These are phyloP conservation scores for Mycena rosella DNA, from an alignment of 768 basidiomycete species.

Conservation along the genomic window DNA sequence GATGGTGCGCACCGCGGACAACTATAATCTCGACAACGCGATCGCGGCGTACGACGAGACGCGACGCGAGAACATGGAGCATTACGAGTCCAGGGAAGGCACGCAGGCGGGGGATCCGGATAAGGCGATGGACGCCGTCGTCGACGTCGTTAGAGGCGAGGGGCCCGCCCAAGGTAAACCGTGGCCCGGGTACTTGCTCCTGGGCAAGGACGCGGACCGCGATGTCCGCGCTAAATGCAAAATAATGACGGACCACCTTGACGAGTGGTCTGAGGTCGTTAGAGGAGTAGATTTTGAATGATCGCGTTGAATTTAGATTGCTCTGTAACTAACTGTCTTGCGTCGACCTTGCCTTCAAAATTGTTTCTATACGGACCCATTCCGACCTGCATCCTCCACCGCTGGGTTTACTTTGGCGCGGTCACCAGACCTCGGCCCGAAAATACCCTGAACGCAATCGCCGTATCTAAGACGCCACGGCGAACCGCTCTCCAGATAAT, in stretches of 20 bases:
- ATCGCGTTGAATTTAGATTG: too few species aligned
- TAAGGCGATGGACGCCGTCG: conserved; percentile 66
- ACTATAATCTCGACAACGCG: conserved; percentile 52
- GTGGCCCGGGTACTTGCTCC: conserved; percentile 62
- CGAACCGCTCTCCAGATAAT: neutral
- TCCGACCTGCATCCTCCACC: too few species aligned
- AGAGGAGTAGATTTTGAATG: conserved; percentile 56
- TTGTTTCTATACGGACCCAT: too few species aligned
- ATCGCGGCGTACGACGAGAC: conserved; percentile 65
- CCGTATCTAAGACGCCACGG: conserved; percentile 1
- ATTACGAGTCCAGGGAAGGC: conserved; percentile 7
- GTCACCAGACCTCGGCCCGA: conserved; percentile 1
- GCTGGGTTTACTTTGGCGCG: too few species aligned
- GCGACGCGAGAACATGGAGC: conserved; percentile 48
- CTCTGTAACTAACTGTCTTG: too few species aligned
- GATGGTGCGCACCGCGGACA: conserved; percentile 57
- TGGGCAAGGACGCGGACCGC: conserved; percentile 66
- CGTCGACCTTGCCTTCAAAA: too few species aligned
- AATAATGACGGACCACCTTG: conserved; percentile 59
- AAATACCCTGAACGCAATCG: neutral
- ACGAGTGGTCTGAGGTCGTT: conserved; percentile 68
- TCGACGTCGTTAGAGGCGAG: conserved; percentile 65
- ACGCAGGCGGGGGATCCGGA: conserved; percentile 60
- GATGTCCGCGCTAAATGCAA: conserved; percentile 64
- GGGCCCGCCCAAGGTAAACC: conserved; percentile 60